Evolutionary conservation across 2,329 filamentous ascomycete genomes (phyloP).

Genomic region (Penicillium oxalicum): DNA sequence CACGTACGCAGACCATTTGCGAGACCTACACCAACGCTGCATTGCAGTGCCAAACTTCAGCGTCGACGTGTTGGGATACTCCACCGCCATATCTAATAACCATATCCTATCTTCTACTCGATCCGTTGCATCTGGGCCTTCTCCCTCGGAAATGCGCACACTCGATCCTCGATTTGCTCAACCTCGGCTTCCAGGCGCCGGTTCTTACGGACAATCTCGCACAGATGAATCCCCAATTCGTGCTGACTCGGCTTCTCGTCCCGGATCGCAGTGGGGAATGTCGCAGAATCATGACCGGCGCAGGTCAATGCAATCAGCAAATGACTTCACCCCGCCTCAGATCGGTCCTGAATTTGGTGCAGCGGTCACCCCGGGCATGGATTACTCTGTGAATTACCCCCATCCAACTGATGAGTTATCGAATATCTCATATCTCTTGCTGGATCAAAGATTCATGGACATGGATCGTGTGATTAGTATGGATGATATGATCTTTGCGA

Average conservation of each 20-base stretch:
- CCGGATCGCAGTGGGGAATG: not conserved
- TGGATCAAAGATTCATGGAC: slow-evolving; percentile 9
- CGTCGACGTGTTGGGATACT: slow-evolving; percentile 4
- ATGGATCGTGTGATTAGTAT: slow-evolving; percentile 11
- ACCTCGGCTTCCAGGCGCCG: no score
- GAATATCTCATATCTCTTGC: slow-evolving; percentile 4
- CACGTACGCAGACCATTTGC: slow-evolving; percentile 8
- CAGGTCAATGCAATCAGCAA: not conserved
- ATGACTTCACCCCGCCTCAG: not conserved
- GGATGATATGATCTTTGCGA: slow-evolving; percentile 9
- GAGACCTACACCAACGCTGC: slow-evolving; percentile 3
- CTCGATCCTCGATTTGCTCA: no score
- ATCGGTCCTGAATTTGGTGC: not conserved
- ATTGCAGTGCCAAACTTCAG: slow-evolving; percentile 3
- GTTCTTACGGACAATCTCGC: no score
- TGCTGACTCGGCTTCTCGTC: not conserved
- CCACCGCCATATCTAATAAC: not conserved
- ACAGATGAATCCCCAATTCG: no score
- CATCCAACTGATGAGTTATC: slow-evolving; percentile 3
- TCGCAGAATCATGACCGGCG: not conserved
- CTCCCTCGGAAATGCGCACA: not conserved
- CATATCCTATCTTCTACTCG: not conserved
- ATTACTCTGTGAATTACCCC: not conserved
- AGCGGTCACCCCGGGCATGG: not conserved
- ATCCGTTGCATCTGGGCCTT: not conserved